These are phyloP conservation scores for Blastobotrys aristatus DNA, from an alignment of 1,139 yeast genomes.

Conservation along the genomic window DNA sequence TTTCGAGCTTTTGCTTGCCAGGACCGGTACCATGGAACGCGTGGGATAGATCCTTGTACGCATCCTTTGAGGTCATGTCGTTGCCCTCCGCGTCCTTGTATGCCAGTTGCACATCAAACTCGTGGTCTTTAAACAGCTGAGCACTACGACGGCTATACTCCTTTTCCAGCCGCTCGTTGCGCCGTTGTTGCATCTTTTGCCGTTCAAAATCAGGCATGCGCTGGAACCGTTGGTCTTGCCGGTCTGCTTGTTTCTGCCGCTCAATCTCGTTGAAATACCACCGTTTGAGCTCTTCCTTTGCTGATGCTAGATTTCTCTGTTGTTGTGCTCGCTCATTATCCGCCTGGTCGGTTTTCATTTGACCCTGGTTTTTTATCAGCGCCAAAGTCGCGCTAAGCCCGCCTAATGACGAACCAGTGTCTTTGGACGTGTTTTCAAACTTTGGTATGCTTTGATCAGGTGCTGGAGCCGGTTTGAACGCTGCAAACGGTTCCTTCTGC, in stretches of 20 bases:
- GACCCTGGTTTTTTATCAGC: background rate
- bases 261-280: background rate
- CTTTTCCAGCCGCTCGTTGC: constrained; percentile 23
- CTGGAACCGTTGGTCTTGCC: background rate
- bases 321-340: too few species aligned
- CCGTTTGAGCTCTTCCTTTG: background rate
- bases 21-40: constrained; percentile 73
- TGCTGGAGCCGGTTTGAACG: background rate
- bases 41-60: constrained; percentile 79
- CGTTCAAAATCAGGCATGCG: background rate
- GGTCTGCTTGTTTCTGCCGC: constrained; percentile 23
- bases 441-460: background rate
- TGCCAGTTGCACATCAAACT: constrained; percentile 58
- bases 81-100: constrained; percentile 73
- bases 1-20: constrained; percentile 42
- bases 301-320: background rate
- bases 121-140: constrained; percentile 43
- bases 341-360: too few species aligned
- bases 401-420: constrained; percentile 7
- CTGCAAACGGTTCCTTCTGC: background rate
- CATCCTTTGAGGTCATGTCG: constrained; percentile 62
- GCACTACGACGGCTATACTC: constrained; percentile 29
- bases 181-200: constrained; percentile 15
- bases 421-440: background rate
- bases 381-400: constrained; percentile 11